A percentile compares a stretch with the other conserved stretches of the same genome.
These are phyloP conservation scores for Phaeolepiota aurea DNA, from an alignment of 768 basidiomycete species.

Conservation along the genomic window DNA sequence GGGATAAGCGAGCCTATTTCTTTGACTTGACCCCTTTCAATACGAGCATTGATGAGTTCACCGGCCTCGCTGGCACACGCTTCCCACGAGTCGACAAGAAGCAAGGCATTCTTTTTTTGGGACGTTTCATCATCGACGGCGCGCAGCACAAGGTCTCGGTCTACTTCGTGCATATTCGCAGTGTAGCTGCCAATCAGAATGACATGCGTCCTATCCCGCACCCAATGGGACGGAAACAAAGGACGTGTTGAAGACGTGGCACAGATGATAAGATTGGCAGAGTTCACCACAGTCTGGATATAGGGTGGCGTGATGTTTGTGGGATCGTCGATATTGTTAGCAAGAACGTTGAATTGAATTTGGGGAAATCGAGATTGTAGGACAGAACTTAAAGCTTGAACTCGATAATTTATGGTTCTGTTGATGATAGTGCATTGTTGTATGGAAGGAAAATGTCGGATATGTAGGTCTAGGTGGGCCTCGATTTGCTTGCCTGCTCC, in stretches of 20 bases:
- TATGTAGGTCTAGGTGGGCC: conserved; percentile 55
- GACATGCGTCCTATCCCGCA: conserved; percentile 56
- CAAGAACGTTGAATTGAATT: conserved; percentile 14
- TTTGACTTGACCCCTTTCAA: conserved; percentile 31
- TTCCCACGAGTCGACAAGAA: conserved; percentile 68
- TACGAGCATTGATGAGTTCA: conserved; percentile 57
- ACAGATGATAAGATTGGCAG: conserved; percentile 58
- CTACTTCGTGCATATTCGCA: conserved; percentile 74
- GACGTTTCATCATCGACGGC: conserved; percentile 19
- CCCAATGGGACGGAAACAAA: conserved; percentile 62
- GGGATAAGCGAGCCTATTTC: conserved; percentile 66
- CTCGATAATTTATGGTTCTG: conserved; percentile 44
- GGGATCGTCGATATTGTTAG: conserved; percentile 1
- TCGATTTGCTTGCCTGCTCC: conserved; percentile 69
- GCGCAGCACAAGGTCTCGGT: conserved; percentile 44
- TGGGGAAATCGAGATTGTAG: conserved; percentile 13
- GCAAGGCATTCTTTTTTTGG: conserved; percentile 12
- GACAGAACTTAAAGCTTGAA: conserved; percentile 24
- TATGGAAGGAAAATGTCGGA: conserved; percentile 50
- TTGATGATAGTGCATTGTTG: conserved; percentile 51
- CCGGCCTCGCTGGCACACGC: conserved; percentile 77
- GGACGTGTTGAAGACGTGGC: conserved; percentile 68
- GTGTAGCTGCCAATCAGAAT: conserved; percentile 80
- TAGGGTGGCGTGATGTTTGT: conserved; percentile 5
- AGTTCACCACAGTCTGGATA: conserved; percentile 23